Base-by-base conservation (phyloP, 208 protist genomes). In the Plasmodiophora brassicae region DNA sequence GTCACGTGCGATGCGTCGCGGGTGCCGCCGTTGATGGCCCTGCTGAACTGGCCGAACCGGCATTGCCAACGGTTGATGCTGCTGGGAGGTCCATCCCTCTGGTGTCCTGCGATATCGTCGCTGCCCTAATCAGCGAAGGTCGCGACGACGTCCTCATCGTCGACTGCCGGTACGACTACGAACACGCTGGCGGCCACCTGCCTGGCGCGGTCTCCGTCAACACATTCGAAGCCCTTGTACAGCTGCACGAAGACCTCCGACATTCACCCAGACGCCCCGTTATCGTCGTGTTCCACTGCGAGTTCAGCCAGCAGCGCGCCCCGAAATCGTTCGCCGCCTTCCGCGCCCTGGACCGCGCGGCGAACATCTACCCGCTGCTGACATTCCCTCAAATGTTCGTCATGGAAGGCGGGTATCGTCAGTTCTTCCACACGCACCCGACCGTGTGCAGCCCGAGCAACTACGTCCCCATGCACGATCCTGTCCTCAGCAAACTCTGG, bases 121-220 rank as follows among this genome's bases (percentile, higher is more conserved):
- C n/a, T n/a, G 65, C 65, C 32, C 65, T 78, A 5, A n/a, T 78
- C 5, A 44, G 32, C 10, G 65, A 78, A 14, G 20, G 10, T 5
- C 32, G 32, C 14, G 5, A 1, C 35, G n/a, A n/a, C n/a, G 44
- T 85, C 1, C 57, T 87, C 45, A 89, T 89, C n/a, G 46, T 89
- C 22, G 87, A 89, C 71, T 86, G 71, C 35, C 50, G 87, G 41
- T 90, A 89, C 65, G 85, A 89, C 45, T 90, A 90, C 43, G 88
- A 90, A 46, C 85, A 90, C 54, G 38, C 45, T 36, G 88, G 88
- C 14, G 88, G 88, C 1, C 84, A 90, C 45, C 54, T 90, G 14
- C 25, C 83, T 60, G 50, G 83, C 39, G 71, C 71, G 1, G 8
- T 90, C 1, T 84, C 85, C 20, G 44, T 89, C 25, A 71, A 89